These are phyloP conservation scores for Neurospora sp. DNA, from an alignment of 495 filamentous ascomycete species.

Conservation along the genomic window DNA sequence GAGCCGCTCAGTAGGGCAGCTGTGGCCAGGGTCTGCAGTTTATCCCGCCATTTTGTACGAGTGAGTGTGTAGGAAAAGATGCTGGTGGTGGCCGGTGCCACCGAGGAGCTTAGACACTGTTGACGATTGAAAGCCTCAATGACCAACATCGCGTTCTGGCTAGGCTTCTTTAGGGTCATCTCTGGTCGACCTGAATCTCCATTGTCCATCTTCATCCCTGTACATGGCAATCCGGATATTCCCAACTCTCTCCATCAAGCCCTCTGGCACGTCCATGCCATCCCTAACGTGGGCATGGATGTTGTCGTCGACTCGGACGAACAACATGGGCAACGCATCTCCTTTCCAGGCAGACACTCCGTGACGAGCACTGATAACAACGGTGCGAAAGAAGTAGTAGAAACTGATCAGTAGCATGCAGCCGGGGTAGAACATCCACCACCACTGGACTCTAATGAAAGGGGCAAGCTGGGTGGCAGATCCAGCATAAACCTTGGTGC, in stretches of 20 bases:
- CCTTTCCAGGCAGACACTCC: conserved; percentile 29
- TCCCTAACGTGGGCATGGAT: conserved; percentile 21
- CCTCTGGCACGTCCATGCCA: conserved; percentile 28
- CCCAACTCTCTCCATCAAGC: conserved; percentile 21
- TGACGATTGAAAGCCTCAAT: not conserved
- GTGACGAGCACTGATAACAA: conserved; percentile 20
- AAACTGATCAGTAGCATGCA: conserved; percentile 24
- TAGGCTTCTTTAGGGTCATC: not conserved
- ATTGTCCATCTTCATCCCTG: conserved; percentile 21
- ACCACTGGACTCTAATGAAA: conserved; percentile 27
- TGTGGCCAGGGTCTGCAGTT: not conserved
- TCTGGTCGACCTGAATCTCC: conserved; percentile 19
- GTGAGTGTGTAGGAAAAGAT: not conserved
- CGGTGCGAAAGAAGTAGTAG: conserved; percentile 25
- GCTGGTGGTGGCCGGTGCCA: not conserved
- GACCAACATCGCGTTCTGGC: not conserved
- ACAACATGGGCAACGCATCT: conserved; percentile 29
- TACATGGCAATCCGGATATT: conserved; percentile 22
- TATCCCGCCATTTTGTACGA: not conserved
- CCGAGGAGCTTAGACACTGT: not conserved
- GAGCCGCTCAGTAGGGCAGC: not conserved
- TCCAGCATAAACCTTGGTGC: conserved; percentile 14
- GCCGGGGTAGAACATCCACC: conserved; percentile 29
- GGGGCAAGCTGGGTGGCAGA: conserved; percentile 20
- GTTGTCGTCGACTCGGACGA: conserved; percentile 25